Conservation (phyloP, 148 eudicot species). For the Diospyros lotus region DNA sequence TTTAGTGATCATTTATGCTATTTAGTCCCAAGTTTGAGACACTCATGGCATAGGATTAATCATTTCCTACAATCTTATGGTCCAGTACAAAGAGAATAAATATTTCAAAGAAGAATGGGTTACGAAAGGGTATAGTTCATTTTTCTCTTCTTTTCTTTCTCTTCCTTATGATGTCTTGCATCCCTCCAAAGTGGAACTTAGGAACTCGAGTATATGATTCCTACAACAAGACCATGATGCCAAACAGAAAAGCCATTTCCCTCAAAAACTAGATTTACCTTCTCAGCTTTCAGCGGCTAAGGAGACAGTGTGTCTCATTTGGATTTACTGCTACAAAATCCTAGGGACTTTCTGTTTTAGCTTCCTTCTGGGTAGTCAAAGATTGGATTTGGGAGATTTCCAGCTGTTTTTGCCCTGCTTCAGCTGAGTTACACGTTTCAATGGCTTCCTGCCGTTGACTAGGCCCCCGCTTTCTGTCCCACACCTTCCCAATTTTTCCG, state of each 20-base stretch:
- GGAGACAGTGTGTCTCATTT: not conserved
- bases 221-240: not conserved
- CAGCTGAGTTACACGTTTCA: slow-evolving; percentile 23
- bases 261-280: not conserved
- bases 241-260: not conserved
- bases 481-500: slow-evolving; percentile 56
- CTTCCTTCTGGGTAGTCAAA: slow-evolving; percentile 24
- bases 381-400: slow-evolving; percentile 34
- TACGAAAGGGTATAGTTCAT: not conserved
- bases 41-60: no score
- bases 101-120: not conserved
- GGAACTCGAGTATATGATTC: not conserved
- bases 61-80: no score
- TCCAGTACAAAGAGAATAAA: no score
- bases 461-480: slow-evolving; percentile 35
- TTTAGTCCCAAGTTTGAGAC: no score
- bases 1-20: no score
- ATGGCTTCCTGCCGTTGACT: slow-evolving; percentile 21
- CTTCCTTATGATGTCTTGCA: not conserved
- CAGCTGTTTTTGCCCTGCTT: slow-evolving; percentile 21
- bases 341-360: slow-evolving; percentile 24
- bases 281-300: not conserved
- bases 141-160: no score
- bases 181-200: not conserved
- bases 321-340: not conserved